Evolutionary conservation across 164 flowering plant genomes (phyloP).

Genomic region (Magnolia changhungtana): DNA sequence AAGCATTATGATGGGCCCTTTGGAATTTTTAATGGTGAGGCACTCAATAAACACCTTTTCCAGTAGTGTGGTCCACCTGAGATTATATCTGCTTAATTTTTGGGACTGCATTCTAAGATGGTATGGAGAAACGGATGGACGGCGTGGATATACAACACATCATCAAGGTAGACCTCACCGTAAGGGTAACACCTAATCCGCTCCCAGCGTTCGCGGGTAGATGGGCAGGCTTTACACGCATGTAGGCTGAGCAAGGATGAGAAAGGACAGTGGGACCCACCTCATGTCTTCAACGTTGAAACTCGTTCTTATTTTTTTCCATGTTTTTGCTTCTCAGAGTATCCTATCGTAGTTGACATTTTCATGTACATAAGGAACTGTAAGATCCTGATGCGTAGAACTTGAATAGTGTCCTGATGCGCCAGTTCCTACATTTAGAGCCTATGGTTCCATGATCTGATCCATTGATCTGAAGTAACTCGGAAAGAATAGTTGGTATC

Average conservation of each 20-base stretch:
- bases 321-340: constrained; percentile 6
- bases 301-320: not conserved
- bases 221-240: not conserved
- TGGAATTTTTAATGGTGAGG: too few species aligned
- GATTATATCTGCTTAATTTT: too few species aligned
- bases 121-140: too few species aligned
- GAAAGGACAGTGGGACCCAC: not conserved
- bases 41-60: too few species aligned
- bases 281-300: not conserved
- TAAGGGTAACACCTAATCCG: too few species aligned
- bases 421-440: not conserved
- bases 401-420: not conserved
- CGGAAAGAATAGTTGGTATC: too few species aligned
- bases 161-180: too few species aligned
- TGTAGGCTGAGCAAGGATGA: not conserved
- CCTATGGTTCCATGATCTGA: not conserved
- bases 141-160: too few species aligned
- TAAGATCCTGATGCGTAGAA: not conserved
- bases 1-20: too few species aligned
- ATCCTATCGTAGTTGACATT: constrained; percentile 26
- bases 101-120: too few species aligned
- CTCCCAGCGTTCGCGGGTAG: not conserved
- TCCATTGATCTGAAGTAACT: not conserved
- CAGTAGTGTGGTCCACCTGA: too few species aligned
- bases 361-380: not conserved